Evolutionary conservation across 805 yeast genomes (phyloP), one percentile per base, ranked within the genome.

Genomic region (Crinitomyces ghanaensis): DNA sequence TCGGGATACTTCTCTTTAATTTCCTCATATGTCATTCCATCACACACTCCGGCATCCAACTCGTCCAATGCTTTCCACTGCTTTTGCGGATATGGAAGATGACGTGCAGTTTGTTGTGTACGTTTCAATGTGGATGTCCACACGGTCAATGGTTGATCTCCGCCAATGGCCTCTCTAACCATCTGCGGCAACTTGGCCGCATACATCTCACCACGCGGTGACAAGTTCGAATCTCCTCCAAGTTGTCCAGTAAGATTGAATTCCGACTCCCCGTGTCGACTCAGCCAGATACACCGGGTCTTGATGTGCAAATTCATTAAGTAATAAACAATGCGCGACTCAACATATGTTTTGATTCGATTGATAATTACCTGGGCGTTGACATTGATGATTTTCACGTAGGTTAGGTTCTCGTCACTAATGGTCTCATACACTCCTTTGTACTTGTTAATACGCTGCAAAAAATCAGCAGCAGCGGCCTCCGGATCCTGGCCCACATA

Each of bases 21-120:
- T 41, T 88, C 95, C 45, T 86, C 95, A 53, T 88, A 88, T 0
- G 98, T 88, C 71, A 88, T 70, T 4, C 96, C 97, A 57, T 88
- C 98, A 56, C 97, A 88, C 16, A 83, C 86, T 7, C 98, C 98
- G 0, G 96, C 97, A 55, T 88, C 97, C 41, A 88, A 69, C 60
- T 88, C 98, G 55, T 88, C 97, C 45, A 88, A 63, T 1, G 97
- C 97, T 57, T 91, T 91, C 99, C 98, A 88, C 42, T 77, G 79
- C 44, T 85, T 65, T 53, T 85, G 77, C 39, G 77, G 74, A 56
- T 80, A 83, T 1, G 91, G 84, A 46, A 88, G 65, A 53, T 66
- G 68, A 38, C 79, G 72, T 1, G 95, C 88, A 1, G 97, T 88
- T 54, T 88, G 94, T 56, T 83, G 91, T 5, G 98, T 88, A 57